Evolutionary conservation across 1,139 yeast species (phyloP).

Genomic region (Saccharomyces pastorianus): DNA sequence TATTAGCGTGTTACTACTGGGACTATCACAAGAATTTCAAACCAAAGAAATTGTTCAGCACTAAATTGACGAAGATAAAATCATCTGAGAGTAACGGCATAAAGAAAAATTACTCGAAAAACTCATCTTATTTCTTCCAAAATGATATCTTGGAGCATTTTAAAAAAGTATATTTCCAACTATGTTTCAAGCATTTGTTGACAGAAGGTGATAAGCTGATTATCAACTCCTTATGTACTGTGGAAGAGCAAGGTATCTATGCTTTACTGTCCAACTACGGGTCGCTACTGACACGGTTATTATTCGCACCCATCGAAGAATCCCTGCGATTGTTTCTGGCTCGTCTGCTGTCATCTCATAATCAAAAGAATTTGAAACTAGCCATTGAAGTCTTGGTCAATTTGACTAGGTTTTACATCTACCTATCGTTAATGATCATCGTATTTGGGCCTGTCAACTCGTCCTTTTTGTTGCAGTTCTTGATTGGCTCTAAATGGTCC

Average conservation of each 20-base stretch:
- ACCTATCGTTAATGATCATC: slow-evolving; percentile 43
- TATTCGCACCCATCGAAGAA: slow-evolving; percentile 88
- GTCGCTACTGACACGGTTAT: slow-evolving; percentile 71
- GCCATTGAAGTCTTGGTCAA: slow-evolving; percentile 43
- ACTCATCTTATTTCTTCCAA: slow-evolving; percentile 30
- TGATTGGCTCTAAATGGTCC: slow-evolving; percentile 53
- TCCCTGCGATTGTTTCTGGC: slow-evolving; percentile 68
- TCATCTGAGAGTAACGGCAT: slow-evolving; percentile 7
- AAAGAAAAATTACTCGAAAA: neutral
- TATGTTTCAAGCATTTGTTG: slow-evolving; percentile 74
- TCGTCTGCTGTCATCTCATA: slow-evolving; percentile 37
- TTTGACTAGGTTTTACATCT: slow-evolving; percentile 44
- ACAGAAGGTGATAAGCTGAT: slow-evolving; percentile 88
- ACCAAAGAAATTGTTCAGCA: slow-evolving; percentile 18
- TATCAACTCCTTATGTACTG: slow-evolving; percentile 59
- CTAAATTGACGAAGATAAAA: slow-evolving; percentile 26
- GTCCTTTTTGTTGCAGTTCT: slow-evolving; percentile 38
- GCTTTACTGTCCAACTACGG: slow-evolving; percentile 86
- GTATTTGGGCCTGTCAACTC: slow-evolving; percentile 56
- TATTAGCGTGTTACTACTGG: slow-evolving; percentile 35
- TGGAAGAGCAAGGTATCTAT: slow-evolving; percentile 81
- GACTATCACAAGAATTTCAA: slow-evolving; percentile 28
- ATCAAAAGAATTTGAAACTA: slow-evolving; percentile 30
- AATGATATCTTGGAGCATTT: slow-evolving; percentile 37
- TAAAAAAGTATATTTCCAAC: slow-evolving; percentile 62